phyloP scores from a whole-genome alignment of 305 asterid species.

The Ruellia speciosa region DNA sequence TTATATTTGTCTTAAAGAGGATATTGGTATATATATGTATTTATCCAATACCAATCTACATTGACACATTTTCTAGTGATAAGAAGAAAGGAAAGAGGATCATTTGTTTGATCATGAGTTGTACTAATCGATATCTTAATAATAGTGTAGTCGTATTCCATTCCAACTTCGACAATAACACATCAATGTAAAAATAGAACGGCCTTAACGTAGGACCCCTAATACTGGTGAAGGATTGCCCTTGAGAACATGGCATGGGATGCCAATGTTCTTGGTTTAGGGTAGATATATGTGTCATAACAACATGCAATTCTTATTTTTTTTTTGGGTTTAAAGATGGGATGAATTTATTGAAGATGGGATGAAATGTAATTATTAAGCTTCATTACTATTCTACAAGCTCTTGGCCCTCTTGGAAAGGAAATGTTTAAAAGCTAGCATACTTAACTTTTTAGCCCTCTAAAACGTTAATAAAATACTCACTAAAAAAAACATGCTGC shows the following conservation, averaged over 20 bases:
- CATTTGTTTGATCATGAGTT: conserved; percentile 20
- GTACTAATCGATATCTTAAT: conserved; percentile 17
- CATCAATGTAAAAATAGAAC: conserved; percentile 17
- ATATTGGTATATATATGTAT: conserved; percentile 4
- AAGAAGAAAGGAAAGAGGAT: conserved; percentile 20
- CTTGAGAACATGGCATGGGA: conserved; percentile 24
- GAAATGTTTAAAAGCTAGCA: too few species aligned
- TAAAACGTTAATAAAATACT: too few species aligned
- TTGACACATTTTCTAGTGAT: conserved; percentile 9
- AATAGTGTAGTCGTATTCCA: conserved; percentile 27
- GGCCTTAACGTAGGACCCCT: conserved; percentile 29
- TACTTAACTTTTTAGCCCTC: too few species aligned
- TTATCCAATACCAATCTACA: conserved; percentile 6
- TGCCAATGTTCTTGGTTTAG: conserved; percentile 26
- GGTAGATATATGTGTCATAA: background rate
- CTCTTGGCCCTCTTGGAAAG: too few species aligned
- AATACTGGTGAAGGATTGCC: conserved; percentile 19
- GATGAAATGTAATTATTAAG: too few species aligned
- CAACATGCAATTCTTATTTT: background rate
- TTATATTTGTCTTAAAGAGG: conserved; percentile 22
- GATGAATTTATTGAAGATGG: too few species aligned
- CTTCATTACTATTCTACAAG: too few species aligned
- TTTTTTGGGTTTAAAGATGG: too few species aligned
- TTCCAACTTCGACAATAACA: conserved; percentile 21
- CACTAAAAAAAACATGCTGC: too few species aligned